Percentiles rank a stretch among this genome's conserved stretches.
phyloP scores from a whole-genome alignment of 2,329 filamentous ascomycete species.

The Ascochyta rabiei region DNA sequence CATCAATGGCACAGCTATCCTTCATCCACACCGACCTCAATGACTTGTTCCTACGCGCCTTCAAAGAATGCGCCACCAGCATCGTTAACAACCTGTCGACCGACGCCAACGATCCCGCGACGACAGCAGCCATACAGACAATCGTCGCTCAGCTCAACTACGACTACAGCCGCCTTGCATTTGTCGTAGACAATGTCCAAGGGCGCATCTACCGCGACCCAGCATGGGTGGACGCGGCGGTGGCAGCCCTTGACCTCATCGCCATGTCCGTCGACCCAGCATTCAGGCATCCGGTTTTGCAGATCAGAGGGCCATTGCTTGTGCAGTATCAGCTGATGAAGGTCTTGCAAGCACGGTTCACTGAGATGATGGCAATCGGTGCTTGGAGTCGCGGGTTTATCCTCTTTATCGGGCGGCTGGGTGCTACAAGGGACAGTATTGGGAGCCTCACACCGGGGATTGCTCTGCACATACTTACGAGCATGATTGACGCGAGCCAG shows the following conservation, averaged over 20 bases:
- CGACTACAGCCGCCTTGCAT: not conserved
- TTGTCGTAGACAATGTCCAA: constrained; percentile 1
- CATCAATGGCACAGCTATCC: not conserved
- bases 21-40: not conserved
- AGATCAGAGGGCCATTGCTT: not conserved
- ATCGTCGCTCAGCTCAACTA: not conserved
- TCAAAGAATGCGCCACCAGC: not conserved
- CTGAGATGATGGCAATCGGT: not conserved
- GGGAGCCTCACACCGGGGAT: not conserved
- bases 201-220: not conserved
- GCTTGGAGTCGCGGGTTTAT: constrained; percentile 4
- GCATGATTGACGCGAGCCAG: not conserved
- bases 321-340: constrained; percentile 1
- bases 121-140: not conserved
- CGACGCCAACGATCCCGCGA: not conserved
- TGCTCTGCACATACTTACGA: not conserved
- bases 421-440: not conserved
- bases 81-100: not conserved
- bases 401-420: constrained; percentile 5
- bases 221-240: not conserved
- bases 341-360: not conserved
- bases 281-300: not conserved
- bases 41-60: not conserved
- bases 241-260: not conserved
- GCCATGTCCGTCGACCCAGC: not conserved